These are phyloP conservation scores for Fusarium paranaense DNA, from an alignment of 2,329 filamentous ascomycete genomes.

Conservation along the genomic window DNA sequence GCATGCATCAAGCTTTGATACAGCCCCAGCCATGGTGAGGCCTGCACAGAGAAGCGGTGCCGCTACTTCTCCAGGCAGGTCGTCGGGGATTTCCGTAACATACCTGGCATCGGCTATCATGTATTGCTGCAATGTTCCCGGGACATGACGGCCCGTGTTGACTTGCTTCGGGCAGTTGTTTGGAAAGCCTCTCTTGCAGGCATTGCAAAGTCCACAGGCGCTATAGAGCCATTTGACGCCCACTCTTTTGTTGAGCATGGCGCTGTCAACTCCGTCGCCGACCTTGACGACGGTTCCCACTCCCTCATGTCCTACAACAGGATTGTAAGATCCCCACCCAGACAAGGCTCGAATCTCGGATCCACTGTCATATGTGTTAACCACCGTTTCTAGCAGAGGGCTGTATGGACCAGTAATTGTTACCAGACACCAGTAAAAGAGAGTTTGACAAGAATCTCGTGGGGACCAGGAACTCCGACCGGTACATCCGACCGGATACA, in stretches of 20 bases:
- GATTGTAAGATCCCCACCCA: constrained; percentile 44
- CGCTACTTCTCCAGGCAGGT: constrained; percentile 33
- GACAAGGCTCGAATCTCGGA: constrained; percentile 47
- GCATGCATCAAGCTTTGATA: constrained; percentile 30
- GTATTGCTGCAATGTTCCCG: constrained; percentile 49
- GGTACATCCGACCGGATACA: constrained; percentile 6
- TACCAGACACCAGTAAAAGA: constrained; percentile 38
- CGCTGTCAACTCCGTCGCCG: constrained; percentile 42
- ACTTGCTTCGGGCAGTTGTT: constrained; percentile 56
- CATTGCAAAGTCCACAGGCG: constrained; percentile 52
- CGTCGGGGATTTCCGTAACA: constrained; percentile 41
- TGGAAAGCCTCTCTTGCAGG: constrained; percentile 48
- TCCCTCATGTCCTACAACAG: constrained; percentile 48
- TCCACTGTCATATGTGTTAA: constrained; percentile 30
- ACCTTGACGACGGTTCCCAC: constrained; percentile 46
- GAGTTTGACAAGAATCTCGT: constrained; percentile 36
- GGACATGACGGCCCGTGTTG: constrained; percentile 54
- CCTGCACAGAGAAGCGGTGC: constrained; percentile 49
- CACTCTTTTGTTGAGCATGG: constrained; percentile 50
- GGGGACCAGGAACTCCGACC: not conserved
- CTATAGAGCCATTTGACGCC: constrained; percentile 60
- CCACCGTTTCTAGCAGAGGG: not conserved
- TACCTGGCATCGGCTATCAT: constrained; percentile 45
- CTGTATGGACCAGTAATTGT: not conserved
- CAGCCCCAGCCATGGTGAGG: constrained; percentile 47